Evolutionary conservation across 2,329 filamentous ascomycete species (phyloP).

Genomic region (Septoria linicola): DNA sequence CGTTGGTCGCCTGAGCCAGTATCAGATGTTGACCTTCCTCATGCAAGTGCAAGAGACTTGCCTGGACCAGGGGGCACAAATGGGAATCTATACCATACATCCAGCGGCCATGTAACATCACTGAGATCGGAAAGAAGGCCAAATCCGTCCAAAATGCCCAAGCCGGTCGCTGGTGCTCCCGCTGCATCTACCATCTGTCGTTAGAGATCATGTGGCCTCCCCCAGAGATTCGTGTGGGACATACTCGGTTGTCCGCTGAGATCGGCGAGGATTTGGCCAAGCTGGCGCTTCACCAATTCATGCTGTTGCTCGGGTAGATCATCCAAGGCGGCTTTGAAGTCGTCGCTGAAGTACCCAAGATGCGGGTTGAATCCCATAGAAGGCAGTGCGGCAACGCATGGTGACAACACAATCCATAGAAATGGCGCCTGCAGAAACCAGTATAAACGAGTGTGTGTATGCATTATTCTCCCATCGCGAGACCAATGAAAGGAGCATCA

Average conservation of each 20-base stretch:
- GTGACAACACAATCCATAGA: not conserved
- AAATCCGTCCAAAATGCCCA: not conserved
- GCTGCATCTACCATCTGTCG: not conserved
- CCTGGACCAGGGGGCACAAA: not conserved
- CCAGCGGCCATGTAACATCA: not conserved
- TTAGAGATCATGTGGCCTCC: too few relatives aligned
- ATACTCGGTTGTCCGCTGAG: not conserved
- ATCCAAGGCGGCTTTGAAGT: not conserved
- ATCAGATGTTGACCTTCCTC: not conserved
- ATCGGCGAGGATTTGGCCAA: not conserved
- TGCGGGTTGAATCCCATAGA: not conserved
- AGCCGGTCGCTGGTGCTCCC: not conserved
- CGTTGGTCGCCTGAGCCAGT: conserved; percentile 4
- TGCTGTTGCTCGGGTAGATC: not conserved
- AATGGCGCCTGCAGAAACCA: not conserved
- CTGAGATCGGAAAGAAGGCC: not conserved
- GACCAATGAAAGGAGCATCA: not conserved
- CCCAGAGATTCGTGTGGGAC: too few relatives aligned
- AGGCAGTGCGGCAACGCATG: not conserved
- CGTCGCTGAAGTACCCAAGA: not conserved
- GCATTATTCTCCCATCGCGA: not conserved
- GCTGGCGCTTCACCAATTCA: not conserved
- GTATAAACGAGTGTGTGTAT: not conserved
- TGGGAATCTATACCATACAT: not conserved
- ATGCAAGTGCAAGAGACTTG: not conserved